A percentile compares a stretch with the other conserved stretches of the same genome.
These are phyloP conservation scores for Cercospora canescens DNA, from an alignment of 2,329 filamentous ascomycete species.

Conservation along the genomic window DNA sequence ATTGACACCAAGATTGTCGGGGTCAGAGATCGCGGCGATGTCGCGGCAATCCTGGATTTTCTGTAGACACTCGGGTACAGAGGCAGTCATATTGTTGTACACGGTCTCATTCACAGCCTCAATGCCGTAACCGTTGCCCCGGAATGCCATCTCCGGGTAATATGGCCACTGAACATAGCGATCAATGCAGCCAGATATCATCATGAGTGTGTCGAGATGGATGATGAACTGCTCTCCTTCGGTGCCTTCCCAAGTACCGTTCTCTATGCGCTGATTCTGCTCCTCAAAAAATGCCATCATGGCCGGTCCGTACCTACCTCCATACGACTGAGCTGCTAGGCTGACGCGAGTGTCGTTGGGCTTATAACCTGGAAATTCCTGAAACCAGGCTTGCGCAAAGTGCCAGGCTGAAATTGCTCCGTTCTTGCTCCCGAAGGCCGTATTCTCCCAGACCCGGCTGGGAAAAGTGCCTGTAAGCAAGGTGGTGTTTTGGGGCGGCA, in stretches of 20 bases:
- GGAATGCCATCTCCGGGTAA: slow-evolving; percentile 52
- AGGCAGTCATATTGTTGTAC: slow-evolving; percentile 48
- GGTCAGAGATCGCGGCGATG: slow-evolving; percentile 50
- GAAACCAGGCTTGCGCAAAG: slow-evolving; percentile 62
- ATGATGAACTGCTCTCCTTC: slow-evolving; percentile 36
- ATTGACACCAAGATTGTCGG: slow-evolving; percentile 47
- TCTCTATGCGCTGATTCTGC: slow-evolving; percentile 57
- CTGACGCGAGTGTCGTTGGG: slow-evolving; percentile 59
- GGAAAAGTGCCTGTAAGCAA: slow-evolving; percentile 55
- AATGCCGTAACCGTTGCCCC: slow-evolving; percentile 59
- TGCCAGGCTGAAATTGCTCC: slow-evolving; percentile 59
- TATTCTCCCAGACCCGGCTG: slow-evolving; percentile 44
- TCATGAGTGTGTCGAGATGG: slow-evolving; percentile 55
- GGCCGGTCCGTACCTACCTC: slow-evolving; percentile 63
- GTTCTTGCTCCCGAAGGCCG: slow-evolving; percentile 54
- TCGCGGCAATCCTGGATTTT: slow-evolving; percentile 54
- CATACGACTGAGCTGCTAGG: slow-evolving; percentile 46
- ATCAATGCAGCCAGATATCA: slow-evolving; percentile 56
- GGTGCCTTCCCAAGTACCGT: slow-evolving; percentile 38
- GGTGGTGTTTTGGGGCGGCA: slow-evolving; percentile 53
- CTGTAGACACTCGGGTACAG: slow-evolving; percentile 52
- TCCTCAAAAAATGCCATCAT: slow-evolving; percentile 57
- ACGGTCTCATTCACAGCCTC: slow-evolving; percentile 51
- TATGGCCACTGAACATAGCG: slow-evolving; percentile 48
- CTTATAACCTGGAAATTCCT: slow-evolving; percentile 63